Evolutionary conservation across 2,329 filamentous ascomycete genomes (phyloP).

Genomic region (Davidsoniella eucalypti): DNA sequence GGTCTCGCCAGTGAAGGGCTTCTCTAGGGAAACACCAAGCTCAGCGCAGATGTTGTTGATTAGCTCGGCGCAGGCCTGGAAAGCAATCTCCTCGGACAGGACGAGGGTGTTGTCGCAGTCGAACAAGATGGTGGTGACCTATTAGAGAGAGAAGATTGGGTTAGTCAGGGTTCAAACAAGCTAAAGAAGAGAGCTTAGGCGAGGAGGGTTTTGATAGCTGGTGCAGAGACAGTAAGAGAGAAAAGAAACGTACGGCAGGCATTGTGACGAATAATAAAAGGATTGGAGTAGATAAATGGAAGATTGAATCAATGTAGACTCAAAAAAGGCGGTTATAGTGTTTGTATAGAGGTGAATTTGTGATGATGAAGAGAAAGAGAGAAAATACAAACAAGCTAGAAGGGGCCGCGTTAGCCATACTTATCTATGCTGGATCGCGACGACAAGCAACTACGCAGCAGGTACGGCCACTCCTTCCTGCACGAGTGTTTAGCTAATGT

Average conservation of each 20-base stretch:
- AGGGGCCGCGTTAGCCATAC: not conserved
- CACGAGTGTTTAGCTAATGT: too few relatives aligned
- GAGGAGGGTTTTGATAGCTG: not conserved
- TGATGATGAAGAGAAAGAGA: not conserved
- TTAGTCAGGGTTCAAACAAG: not conserved
- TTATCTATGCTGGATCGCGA: conserved; percentile 1
- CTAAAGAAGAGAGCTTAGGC: not conserved
- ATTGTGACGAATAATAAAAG: conserved; percentile 2
- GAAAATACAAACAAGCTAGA: not conserved
- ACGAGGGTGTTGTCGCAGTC: conserved; percentile 87
- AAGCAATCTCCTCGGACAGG: conserved; percentile 77
- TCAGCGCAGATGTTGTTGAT: conserved; percentile 69
- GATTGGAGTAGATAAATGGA: not conserved
- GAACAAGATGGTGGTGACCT: conserved; percentile 54
- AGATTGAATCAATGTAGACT: not conserved
- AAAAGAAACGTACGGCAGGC: conserved; percentile 9
- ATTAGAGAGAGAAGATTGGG: not conserved
- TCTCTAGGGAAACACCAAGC: conserved; percentile 33
- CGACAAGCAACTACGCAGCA: too few relatives aligned
- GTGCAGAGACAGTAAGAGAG: not conserved
- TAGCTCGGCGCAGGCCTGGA: conserved; percentile 77
- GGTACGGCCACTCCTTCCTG: too few relatives aligned
- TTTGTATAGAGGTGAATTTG: not conserved
- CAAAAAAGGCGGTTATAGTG: too few relatives aligned
- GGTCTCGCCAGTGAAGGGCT: conserved; percentile 59